phyloP scores from a whole-genome alignment of 139 green algal species.

The Auxenochlorella pyrenoidosa region DNA sequence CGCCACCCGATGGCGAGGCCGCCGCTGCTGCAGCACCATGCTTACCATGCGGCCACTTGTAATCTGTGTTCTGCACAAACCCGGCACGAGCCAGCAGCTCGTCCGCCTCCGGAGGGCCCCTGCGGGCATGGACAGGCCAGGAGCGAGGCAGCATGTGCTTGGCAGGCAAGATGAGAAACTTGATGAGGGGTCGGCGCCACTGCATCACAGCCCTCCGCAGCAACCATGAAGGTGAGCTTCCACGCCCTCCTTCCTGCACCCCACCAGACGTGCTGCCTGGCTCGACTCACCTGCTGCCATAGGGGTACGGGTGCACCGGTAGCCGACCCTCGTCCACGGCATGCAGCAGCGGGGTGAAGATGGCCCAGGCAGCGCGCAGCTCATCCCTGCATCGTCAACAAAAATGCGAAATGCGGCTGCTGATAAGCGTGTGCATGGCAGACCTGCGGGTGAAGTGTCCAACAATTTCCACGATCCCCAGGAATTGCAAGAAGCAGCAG shows the following conservation, averaged over 20 bases:
- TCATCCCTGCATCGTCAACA: constrained; percentile 78
- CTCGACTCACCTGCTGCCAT: constrained; percentile 50
- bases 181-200: not conserved
- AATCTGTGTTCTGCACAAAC: constrained; percentile 65
- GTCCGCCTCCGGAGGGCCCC: constrained; percentile 69
- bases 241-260: too few species aligned
- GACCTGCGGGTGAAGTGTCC: not conserved
- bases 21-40: not conserved
- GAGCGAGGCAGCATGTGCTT: too few species aligned
- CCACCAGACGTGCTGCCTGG: not conserved
- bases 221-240: too few species aligned
- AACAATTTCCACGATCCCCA: too few species aligned
- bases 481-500: too few species aligned
- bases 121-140: not conserved
- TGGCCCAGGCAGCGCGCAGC: constrained; percentile 91
- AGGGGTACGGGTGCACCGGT: constrained; percentile 60
- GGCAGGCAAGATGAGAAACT: not conserved
- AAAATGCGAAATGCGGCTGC: constrained; percentile 51
- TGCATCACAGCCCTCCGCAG: too few species aligned
- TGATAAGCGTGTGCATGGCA: constrained; percentile 68
- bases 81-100: constrained; percentile 60
- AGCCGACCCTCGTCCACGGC: constrained; percentile 77
- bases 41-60: constrained; percentile 54
- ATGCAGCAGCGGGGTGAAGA: constrained; percentile 95
- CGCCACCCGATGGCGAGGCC: not conserved